Percentiles rank a stretch among this genome's conserved stretches.
Evolutionary conservation across 345 rosid species (phyloP).

Genomic region (Eutrema heterophyllum): DNA sequence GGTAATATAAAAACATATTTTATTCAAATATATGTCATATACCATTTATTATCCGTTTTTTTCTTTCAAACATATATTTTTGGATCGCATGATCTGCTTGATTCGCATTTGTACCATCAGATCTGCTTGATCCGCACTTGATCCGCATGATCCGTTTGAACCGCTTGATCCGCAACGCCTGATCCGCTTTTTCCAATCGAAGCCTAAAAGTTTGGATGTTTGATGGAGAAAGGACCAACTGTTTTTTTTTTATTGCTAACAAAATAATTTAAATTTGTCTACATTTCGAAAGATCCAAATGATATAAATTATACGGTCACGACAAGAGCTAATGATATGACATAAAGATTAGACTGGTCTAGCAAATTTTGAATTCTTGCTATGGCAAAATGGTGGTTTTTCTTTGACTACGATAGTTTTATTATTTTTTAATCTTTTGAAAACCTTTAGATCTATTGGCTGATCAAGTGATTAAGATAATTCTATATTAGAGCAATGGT

Average conservation of each 20-base stretch:
- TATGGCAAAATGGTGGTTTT: not conserved
- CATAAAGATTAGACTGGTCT: constrained; percentile 28
- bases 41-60: too few relatives aligned
- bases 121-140: too few relatives aligned
- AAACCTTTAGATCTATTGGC: not conserved
- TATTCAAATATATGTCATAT: too few relatives aligned
- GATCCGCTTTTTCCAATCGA: too few relatives aligned
- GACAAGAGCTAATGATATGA: constrained; percentile 37
- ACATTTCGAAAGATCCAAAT: constrained; percentile 15
- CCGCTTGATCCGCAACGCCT: too few relatives aligned
- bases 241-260: not conserved
- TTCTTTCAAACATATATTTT: too few relatives aligned
- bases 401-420: not conserved
- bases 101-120: too few relatives aligned
- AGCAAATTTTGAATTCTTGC: constrained; percentile 20
- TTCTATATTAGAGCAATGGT: not conserved
- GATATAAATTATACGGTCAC: not conserved
- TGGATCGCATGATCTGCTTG: too few relatives aligned
- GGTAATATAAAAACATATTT: too few relatives aligned
- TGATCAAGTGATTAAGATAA: not conserved
- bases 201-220: not conserved
- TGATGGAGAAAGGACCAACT: constrained; percentile 21
- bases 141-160: too few relatives aligned
- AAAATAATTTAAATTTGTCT: not conserved
- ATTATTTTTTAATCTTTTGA: not conserved